Conservation (phyloP, 306 rosid genomes). For the Vigna unguiculata region DNA sequence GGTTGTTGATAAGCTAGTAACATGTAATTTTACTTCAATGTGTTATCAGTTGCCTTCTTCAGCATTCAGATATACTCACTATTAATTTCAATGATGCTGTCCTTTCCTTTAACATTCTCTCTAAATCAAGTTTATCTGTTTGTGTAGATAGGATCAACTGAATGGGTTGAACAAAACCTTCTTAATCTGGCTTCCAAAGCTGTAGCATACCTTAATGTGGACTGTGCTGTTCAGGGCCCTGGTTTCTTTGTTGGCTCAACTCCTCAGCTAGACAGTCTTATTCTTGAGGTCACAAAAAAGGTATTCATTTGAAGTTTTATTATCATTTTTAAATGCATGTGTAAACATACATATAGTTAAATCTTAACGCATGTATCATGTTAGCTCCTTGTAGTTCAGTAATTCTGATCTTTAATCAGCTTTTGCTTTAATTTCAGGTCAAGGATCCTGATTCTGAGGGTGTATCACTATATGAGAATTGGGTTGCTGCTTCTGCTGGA, state of each 20-base stretch:
- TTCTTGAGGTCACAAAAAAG: conserved; percentile 77
- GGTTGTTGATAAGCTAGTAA: conserved; percentile 29
- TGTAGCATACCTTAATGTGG: conserved; percentile 93
- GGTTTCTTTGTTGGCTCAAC: conserved; percentile 86
- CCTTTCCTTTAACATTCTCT: conserved; percentile 32
- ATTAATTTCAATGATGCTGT: conserved; percentile 27
- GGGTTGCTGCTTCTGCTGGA: conserved; percentile 55
- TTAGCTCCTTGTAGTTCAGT: conserved; percentile 29
- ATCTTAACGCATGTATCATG: conserved; percentile 2
- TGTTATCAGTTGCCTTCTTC: conserved; percentile 37
- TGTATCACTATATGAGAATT: conserved; percentile 61
- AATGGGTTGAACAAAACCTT: conserved; percentile 98
- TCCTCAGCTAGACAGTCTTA: conserved; percentile 91
- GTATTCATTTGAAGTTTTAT: conserved; percentile 47
- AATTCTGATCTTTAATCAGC: conserved; percentile 32
- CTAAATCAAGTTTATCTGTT: conserved; percentile 41
- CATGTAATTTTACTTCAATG: conserved; percentile 16
- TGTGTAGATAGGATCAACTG: conserved; percentile 90
- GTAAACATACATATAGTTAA: background rate
- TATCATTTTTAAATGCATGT: background rate
- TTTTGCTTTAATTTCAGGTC: conserved; percentile 64
- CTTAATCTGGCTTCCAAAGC: conserved; percentile 79
- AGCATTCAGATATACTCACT: background rate
- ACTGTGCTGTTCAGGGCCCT: conserved; percentile 95
- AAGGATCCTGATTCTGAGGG: conserved; percentile 82